A percentile compares a stretch with the other conserved stretches of the same genome.
These are phyloP conservation scores for Gossypium lobatum DNA, from an alignment of 441 rosid genomes.

Conservation along the genomic window DNA sequence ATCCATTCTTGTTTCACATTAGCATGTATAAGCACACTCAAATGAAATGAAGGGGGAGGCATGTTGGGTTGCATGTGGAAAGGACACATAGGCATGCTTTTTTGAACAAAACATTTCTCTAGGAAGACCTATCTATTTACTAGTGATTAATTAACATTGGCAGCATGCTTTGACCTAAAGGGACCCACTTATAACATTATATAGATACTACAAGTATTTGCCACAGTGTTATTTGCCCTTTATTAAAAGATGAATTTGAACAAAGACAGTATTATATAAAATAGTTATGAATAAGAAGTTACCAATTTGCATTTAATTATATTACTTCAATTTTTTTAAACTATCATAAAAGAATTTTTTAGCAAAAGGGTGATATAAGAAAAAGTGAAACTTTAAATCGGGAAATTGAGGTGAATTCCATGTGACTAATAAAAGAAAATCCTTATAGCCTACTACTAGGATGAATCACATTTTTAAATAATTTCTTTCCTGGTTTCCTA, in stretches of 20 bases:
- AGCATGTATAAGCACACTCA: slow-evolving; percentile 19
- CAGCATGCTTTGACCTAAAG: slow-evolving; percentile 12
- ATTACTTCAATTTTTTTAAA: neutral
- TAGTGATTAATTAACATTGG: neutral
- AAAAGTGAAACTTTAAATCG: neutral
- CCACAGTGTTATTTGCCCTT: neutral
- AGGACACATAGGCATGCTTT: slow-evolving; percentile 38
- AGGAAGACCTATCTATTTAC: slow-evolving; percentile 25
- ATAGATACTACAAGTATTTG: neutral
- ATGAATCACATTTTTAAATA: neutral
- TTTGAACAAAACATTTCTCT: slow-evolving; percentile 42
- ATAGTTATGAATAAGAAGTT: neutral
- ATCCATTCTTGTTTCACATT: slow-evolving; percentile 17
- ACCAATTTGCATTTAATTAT: neutral
- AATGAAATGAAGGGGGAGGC: slow-evolving; percentile 12
- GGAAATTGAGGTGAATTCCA: neutral
- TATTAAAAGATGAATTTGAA: neutral
- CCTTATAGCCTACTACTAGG: neutral
- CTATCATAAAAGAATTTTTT: neutral
- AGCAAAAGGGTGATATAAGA: neutral
- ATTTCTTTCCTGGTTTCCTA: neutral
- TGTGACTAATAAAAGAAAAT: neutral
- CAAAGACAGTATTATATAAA: neutral
- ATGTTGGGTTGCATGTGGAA: slow-evolving; percentile 62
- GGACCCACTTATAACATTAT: neutral